These are phyloP conservation scores for Diddensiella santjacobensis DNA, from an alignment of 805 yeast species.

Conservation along the genomic window DNA sequence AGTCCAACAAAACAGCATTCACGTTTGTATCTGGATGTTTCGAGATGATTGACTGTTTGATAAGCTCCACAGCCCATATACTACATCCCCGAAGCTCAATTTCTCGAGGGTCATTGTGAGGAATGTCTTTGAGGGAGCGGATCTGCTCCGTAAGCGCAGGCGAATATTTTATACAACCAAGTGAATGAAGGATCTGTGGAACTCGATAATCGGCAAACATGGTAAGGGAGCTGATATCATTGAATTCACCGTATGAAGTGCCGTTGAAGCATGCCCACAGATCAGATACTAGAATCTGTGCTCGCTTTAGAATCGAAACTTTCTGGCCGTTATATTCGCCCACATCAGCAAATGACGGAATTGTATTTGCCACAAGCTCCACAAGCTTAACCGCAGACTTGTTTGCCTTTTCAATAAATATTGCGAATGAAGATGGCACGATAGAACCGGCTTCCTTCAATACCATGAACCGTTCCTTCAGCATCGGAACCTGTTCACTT, in stretches of 20 bases:
- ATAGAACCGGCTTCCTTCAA: constrained; percentile 37
- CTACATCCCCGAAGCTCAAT: constrained; percentile 42
- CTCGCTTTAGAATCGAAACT: constrained; percentile 38
- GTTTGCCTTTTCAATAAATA: constrained; percentile 26
- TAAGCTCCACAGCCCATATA: constrained; percentile 40
- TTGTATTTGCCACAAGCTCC: constrained; percentile 25
- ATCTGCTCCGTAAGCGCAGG: constrained; percentile 25
- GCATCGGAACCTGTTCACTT: constrained; percentile 34
- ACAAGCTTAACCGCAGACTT: constrained; percentile 35
- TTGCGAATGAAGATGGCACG: constrained; percentile 25
- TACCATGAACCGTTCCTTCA: constrained; percentile 33
- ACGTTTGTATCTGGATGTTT: constrained; percentile 21
- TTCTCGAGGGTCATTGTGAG: constrained; percentile 35
- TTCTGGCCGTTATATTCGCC: constrained; percentile 28
- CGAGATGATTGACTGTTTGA: constrained; percentile 27
- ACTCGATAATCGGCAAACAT: constrained; percentile 48
- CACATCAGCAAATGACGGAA: constrained; percentile 37
- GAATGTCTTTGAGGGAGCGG: constrained; percentile 21
- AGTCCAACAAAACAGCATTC: constrained; percentile 41
- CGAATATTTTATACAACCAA: constrained; percentile 38
- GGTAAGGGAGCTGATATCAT: constrained; percentile 39
- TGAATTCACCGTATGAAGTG: constrained; percentile 34
- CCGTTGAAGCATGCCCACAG: constrained; percentile 44
- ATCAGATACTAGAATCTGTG: constrained; percentile 42
- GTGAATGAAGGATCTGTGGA: constrained; percentile 39